These are phyloP conservation scores for Fragaria ananassa DNA, from an alignment of 306 rosid genomes.

Conservation along the genomic window DNA sequence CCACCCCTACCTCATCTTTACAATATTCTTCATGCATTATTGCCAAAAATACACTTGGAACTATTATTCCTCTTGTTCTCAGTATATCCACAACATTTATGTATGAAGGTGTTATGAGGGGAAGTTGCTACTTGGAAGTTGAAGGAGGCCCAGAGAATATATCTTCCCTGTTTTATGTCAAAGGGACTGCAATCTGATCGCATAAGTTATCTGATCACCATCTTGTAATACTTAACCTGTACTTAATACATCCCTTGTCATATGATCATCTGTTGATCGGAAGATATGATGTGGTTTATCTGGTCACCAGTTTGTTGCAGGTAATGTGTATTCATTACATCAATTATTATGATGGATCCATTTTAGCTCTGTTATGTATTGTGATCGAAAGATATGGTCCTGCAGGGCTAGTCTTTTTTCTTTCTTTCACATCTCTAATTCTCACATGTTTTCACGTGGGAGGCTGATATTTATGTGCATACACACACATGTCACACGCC, in stretches of 20 bases:
- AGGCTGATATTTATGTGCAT: slow-evolving; percentile 27
- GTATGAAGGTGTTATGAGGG: slow-evolving; percentile 62
- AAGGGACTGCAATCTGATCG: neutral
- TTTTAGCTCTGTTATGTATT: neutral
- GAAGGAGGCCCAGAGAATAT: slow-evolving; percentile 40
- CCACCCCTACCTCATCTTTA: slow-evolving; percentile 43
- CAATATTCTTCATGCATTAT: slow-evolving; percentile 80
- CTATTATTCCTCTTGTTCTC: slow-evolving; percentile 32
- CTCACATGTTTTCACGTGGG: slow-evolving; percentile 23
- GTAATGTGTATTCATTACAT: neutral
- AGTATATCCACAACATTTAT: slow-evolving; percentile 35
- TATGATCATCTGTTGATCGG: neutral
- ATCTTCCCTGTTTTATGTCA: slow-evolving; percentile 3
- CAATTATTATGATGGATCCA: neutral
- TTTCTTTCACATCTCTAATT: neutral
- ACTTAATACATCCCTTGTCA: neutral
- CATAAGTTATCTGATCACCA: slow-evolving; percentile 1
- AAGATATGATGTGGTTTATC: neutral
- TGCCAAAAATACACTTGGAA: slow-evolving; percentile 39
- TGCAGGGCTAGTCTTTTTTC: neutral
- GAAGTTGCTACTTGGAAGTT: slow-evolving; percentile 51
- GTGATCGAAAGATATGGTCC: neutral
- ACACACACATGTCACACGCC: slow-evolving; percentile 13
- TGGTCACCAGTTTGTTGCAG: neutral
- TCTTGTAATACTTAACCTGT: neutral